These are phyloP conservation scores for Lichtheimia corymbifera DNA, from an alignment of 371 early-diverging fungal species.

Conservation along the genomic window DNA sequence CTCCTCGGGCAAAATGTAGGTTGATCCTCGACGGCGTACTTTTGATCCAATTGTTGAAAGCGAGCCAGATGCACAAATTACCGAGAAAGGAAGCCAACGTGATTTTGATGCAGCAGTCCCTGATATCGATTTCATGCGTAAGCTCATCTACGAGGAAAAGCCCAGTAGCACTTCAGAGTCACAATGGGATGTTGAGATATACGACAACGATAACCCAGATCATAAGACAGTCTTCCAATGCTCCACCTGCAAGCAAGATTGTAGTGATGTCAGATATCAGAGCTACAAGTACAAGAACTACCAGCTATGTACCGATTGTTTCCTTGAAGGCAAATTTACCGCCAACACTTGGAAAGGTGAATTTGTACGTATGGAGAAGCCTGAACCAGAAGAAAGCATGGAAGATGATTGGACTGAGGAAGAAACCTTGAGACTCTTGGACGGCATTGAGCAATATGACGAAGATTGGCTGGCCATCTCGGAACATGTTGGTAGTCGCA, in stretches of 20 bases:
- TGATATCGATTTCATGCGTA: constrained; percentile 31
- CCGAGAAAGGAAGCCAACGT: constrained; percentile 30
- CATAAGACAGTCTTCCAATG: constrained; percentile 28
- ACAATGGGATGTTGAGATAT: constrained; percentile 28
- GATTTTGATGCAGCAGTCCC: constrained; percentile 19
- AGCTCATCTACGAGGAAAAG: constrained; percentile 29
- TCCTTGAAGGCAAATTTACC: constrained; percentile 44
- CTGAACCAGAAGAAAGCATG: constrained; percentile 15
- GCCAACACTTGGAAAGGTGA: constrained; percentile 38
- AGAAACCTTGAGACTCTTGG: constrained; percentile 91
- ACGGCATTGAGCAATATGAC: constrained; percentile 94
- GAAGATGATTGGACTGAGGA: constrained; percentile 86
- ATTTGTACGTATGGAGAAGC: constrained; percentile 40
- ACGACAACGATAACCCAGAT: constrained; percentile 37
- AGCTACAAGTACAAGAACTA: constrained; percentile 31
- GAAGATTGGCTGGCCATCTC: constrained; percentile 97
- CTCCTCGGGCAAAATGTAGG: constrained; percentile 10
- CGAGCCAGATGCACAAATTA: constrained; percentile 30
- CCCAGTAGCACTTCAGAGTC: not conserved
- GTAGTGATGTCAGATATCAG: constrained; percentile 43
- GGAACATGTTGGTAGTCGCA: constrained; percentile 93
- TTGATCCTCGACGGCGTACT: constrained; percentile 46
- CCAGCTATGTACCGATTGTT: constrained; percentile 43
- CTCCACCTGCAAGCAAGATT: constrained; percentile 33
- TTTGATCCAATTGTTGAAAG: constrained; percentile 45